phyloP scores from a whole-genome alignment of 2,329 filamentous ascomycete genomes.

The Aureobasidium sp. region DNA sequence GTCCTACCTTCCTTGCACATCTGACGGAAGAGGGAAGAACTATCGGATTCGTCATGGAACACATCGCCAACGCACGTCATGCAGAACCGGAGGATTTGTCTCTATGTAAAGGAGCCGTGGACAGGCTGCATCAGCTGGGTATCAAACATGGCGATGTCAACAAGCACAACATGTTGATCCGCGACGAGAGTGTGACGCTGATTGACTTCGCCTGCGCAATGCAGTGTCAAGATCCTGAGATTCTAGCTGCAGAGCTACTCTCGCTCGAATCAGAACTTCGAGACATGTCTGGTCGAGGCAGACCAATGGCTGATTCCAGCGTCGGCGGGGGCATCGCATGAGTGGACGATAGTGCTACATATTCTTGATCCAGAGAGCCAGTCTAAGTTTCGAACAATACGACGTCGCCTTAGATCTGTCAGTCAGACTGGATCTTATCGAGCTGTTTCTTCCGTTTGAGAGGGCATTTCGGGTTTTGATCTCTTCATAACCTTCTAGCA shows the following conservation, averaged over 20 bases:
- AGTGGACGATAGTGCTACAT: background rate
- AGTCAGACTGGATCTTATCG: background rate
- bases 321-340: background rate
- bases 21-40: slow-evolving; percentile 33
- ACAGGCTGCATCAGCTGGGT: slow-evolving; percentile 30
- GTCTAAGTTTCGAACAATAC: background rate
- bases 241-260: slow-evolving; percentile 18
- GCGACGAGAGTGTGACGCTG: slow-evolving; percentile 21
- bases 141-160: slow-evolving; percentile 36
- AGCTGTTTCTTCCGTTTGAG: background rate
- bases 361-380: background rate
- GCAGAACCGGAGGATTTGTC: slow-evolving; percentile 27
- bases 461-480: background rate
- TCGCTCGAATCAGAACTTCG: slow-evolving; percentile 10
- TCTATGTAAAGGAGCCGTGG: slow-evolving; percentile 25
- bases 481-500: background rate
- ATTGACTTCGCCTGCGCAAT: slow-evolving; percentile 31
- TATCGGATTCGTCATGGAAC: slow-evolving; percentile 35
- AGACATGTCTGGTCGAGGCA: slow-evolving; percentile 15
- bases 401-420: background rate
- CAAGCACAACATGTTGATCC: slow-evolving; percentile 34
- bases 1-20: slow-evolving; percentile 35
- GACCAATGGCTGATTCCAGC: background rate
- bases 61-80: slow-evolving; percentile 23
- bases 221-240: slow-evolving; percentile 17